Conservation (phyloP, 106 monocot species). For the Vanilla planifolia region DNA sequence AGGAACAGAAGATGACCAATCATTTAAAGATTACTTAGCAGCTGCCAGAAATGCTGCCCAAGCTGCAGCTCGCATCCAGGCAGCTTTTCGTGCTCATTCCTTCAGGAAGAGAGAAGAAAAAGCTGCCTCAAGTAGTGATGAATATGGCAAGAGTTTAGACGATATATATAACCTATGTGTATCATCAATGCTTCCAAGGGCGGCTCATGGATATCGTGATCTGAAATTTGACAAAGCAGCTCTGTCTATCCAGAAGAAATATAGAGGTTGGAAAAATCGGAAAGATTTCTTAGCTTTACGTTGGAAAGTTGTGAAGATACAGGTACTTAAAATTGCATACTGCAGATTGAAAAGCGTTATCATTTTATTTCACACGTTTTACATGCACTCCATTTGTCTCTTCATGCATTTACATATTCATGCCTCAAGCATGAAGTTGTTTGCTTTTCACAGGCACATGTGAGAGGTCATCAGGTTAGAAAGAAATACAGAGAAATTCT, state of each 20-base stretch:
- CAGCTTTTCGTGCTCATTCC: conserved; percentile 70
- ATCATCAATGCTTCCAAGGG: conserved; percentile 16
- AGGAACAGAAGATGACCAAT: conserved; percentile 47
- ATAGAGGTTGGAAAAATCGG: conserved; percentile 57
- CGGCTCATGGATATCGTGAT: conserved; percentile 15
- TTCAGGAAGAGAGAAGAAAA: conserved; percentile 45
- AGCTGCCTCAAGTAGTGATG: conserved; percentile 6
- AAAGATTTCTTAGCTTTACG: conserved; percentile 50
- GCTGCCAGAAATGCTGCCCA: conserved; percentile 65
- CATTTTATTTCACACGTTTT: no score
- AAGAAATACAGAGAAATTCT: conserved; percentile 59
- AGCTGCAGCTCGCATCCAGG: conserved; percentile 77
- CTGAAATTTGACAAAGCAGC: conserved; percentile 44
- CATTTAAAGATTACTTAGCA: conserved; percentile 58
- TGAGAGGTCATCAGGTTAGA: conserved; percentile 85
- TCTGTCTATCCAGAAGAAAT: conserved; percentile 67
- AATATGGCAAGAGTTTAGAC: conserved; percentile 24
- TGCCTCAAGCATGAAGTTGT: neutral
- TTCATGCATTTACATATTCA: neutral
- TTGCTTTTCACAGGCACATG: conserved; percentile 51
- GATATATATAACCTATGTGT: conserved; percentile 25
- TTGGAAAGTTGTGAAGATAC: conserved; percentile 56
- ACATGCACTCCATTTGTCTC: no score
- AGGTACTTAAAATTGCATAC: conserved; percentile 34
- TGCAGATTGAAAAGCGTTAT: neutral